Evolutionary conservation across 1,284 basidiomycete genomes (phyloP).

Genomic region (Cerrena zonata): DNA sequence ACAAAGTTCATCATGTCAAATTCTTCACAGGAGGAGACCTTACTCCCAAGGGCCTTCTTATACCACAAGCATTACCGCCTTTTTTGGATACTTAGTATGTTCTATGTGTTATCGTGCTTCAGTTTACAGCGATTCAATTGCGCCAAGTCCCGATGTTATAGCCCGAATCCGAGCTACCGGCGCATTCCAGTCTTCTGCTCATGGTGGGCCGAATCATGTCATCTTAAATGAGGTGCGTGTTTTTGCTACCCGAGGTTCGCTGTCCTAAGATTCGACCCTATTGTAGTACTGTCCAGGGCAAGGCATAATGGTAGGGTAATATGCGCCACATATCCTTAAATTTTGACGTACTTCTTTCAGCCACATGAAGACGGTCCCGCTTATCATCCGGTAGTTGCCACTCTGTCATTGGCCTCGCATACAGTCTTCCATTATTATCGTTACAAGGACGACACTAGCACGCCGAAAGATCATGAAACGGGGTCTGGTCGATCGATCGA

Average conservation of each 20-base stretch:
- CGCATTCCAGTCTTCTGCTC: constrained; percentile 56
- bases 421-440: constrained; percentile 81
- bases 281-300: constrained; percentile 78
- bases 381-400: constrained; percentile 85
- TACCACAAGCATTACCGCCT: constrained; percentile 58
- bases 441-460: constrained; percentile 38
- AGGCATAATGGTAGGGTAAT: constrained; percentile 75
- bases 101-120: constrained; percentile 16
- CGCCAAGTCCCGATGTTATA: constrained; percentile 70
- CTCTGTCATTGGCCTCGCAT: constrained; percentile 81
- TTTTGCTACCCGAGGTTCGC: neutral
- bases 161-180: constrained; percentile 58
- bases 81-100: constrained; percentile 58
- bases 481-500: constrained; percentile 39
- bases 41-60: constrained; percentile 51
- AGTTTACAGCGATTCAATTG: constrained; percentile 14
- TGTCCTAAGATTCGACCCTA: constrained; percentile 1
- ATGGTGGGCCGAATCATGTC: constrained; percentile 76
- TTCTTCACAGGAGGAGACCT: constrained; percentile 58
- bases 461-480: neutral
- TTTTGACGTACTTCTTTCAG: constrained; percentile 35
- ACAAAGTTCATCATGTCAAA: neutral
- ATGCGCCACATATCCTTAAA: constrained; percentile 6
- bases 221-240: constrained; percentile 71
- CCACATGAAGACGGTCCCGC: constrained; percentile 90